Percentiles rank a stretch among this genome's conserved stretches.
Conservation (phyloP, 768 basidiomycete species). For the Psilocybe tampanensis region DNA sequence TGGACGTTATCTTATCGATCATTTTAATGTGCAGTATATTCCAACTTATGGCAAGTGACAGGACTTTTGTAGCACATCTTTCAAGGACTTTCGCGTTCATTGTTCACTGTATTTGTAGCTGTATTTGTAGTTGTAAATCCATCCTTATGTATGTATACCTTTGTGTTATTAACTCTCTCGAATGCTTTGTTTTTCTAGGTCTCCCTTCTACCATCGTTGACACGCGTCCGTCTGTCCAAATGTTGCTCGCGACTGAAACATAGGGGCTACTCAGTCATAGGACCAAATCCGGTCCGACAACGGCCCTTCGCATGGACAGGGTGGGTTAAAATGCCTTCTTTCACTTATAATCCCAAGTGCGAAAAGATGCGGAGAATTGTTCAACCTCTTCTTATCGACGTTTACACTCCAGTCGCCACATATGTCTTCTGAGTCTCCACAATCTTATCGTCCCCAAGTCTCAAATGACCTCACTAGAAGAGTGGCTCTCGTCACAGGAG, state of each 20-base stretch:
- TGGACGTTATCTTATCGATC: conserved; percentile 24
- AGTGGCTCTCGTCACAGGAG: conserved; percentile 56
- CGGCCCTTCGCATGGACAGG: too few relatives aligned
- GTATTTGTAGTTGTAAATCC: too few relatives aligned
- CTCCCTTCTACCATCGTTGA: too few relatives aligned
- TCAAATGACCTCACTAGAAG: conserved; percentile 59
- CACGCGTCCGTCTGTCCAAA: too few relatives aligned
- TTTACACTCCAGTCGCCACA: neutral
- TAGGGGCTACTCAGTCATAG: neutral
- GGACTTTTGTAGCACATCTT: neutral
- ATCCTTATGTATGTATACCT: too few relatives aligned
- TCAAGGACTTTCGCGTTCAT: neutral
- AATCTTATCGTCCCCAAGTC: conserved; percentile 33
- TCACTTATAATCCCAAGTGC: neutral
- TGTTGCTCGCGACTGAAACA: too few relatives aligned
- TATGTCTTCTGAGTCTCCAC: conserved; percentile 18
- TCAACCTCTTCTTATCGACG: neutral
- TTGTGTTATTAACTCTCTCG: too few relatives aligned
- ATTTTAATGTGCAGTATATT: conserved; percentile 22
- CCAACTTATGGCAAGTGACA: conserved; percentile 1
- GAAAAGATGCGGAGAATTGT: neutral
- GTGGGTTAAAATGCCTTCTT: too few relatives aligned
- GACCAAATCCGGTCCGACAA: neutral
- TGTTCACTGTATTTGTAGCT: neutral
- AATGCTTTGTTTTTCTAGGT: too few relatives aligned